These are phyloP conservation scores for Proliferodiscus dingleyae DNA, from an alignment of 2,329 filamentous ascomycete genomes.

Conservation along the genomic window DNA sequence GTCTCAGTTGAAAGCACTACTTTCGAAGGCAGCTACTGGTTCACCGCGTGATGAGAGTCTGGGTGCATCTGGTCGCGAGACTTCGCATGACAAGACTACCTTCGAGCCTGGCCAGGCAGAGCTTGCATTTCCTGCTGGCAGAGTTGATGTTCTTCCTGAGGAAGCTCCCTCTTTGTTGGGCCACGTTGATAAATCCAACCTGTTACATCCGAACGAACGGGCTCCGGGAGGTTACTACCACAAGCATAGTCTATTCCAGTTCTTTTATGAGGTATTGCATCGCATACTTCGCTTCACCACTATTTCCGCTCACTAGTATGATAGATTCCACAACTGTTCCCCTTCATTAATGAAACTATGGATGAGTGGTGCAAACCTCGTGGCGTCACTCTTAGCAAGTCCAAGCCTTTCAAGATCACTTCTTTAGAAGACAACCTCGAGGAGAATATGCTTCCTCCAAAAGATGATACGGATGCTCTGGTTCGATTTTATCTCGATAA, in stretches of 20 bases:
- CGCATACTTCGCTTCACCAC: neutral
- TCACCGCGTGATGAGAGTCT: neutral
- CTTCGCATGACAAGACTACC: neutral
- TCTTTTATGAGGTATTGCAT: conserved; percentile 7
- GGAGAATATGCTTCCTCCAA: conserved; percentile 6
- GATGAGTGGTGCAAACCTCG: conserved; percentile 11
- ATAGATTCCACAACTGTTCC: conserved; percentile 11
- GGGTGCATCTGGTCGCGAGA: neutral
- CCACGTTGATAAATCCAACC: conserved; percentile 1
- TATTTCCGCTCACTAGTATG: neutral
- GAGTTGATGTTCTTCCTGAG: too few relatives aligned
- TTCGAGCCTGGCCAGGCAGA: too few relatives aligned
- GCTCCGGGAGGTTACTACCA: conserved; percentile 12
- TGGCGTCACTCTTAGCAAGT: conserved; percentile 5
- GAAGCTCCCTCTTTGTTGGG: neutral
- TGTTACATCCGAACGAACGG: conserved; percentile 15
- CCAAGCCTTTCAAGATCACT: neutral
- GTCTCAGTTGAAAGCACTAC: conserved; percentile 10
- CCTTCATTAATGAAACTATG: conserved; percentile 10
- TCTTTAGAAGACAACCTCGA: neutral
- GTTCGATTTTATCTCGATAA: conserved; percentile 7
- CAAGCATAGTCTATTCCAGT: conserved; percentile 8
- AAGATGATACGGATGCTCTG: conserved; percentile 5
- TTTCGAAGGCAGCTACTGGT: conserved; percentile 2
- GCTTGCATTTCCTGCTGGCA: too few relatives aligned